Conservation (phyloP, 2,329 filamentous ascomycete genomes). For the Fusarium penzigii region DNA sequence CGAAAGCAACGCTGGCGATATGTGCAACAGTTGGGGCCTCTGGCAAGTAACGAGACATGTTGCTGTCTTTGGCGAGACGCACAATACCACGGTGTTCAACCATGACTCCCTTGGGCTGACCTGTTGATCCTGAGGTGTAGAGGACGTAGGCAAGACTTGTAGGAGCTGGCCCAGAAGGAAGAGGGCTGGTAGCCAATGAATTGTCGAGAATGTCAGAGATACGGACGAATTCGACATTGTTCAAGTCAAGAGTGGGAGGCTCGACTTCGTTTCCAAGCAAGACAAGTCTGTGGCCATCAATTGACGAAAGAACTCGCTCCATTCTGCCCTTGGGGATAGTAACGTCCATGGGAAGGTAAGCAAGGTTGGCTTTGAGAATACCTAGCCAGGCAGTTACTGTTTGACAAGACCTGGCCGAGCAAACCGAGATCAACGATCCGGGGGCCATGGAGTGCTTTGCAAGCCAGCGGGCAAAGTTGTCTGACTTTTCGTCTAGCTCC, state of each 20-base stretch:
- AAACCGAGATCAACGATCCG: constrained; percentile 21
- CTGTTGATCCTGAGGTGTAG: constrained; percentile 27
- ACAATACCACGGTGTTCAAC: constrained; percentile 10
- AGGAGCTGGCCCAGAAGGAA: background rate
- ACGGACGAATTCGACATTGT: background rate
- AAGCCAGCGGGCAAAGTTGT: constrained; percentile 19
- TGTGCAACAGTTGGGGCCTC: background rate
- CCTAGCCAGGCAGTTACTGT: constrained; percentile 25
- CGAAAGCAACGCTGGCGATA: constrained; percentile 13
- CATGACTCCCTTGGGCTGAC: constrained; percentile 25
- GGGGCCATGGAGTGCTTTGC: background rate
- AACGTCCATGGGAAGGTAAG: constrained; percentile 28
- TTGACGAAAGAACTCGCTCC: constrained; percentile 15
- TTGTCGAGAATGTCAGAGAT: background rate
- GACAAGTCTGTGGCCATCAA: constrained; percentile 11
- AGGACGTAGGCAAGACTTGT: constrained; percentile 21
- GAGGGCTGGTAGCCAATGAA: background rate
- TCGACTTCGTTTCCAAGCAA: constrained; percentile 8
- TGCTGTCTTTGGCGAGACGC: constrained; percentile 1
- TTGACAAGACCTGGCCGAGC: constrained; percentile 18
- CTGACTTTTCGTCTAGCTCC: constrained; percentile 16
- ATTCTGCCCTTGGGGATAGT: constrained; percentile 18
- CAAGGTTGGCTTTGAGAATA: constrained; percentile 28
- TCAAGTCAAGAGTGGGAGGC: background rate
- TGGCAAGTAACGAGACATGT: background rate